Percentiles rank a stretch among this genome's conserved stretches.
Evolutionary conservation across 768 basidiomycete genomes (phyloP).

Genomic region (Omphalotus guepiniiformis): DNA sequence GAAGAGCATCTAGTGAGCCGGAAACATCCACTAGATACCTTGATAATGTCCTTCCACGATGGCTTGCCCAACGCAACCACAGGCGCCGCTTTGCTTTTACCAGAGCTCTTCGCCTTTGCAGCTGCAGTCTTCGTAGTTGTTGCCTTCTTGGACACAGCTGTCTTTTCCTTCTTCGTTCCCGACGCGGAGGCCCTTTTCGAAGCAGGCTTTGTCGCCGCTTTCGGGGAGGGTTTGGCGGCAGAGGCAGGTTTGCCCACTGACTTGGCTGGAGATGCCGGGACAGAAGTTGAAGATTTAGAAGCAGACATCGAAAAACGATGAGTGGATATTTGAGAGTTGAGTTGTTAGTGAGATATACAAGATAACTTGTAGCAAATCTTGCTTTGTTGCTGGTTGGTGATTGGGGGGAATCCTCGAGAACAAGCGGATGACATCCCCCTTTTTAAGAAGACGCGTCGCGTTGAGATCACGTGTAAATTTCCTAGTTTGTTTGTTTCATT

Average conservation of each 20-base stretch:
- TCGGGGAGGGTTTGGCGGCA: constrained; percentile 2
- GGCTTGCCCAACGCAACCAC: constrained; percentile 32
- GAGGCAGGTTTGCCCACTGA: constrained; percentile 5
- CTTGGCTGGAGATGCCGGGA: background rate
- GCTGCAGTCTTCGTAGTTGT: constrained; percentile 26
- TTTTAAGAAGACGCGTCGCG: background rate
- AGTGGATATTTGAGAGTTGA: background rate
- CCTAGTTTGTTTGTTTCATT: background rate
- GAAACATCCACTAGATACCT: constrained; percentile 22
- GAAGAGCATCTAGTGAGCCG: background rate
- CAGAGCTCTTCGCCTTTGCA: constrained; percentile 17
- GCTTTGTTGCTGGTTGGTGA: too few species aligned
- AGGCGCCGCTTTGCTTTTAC: constrained; percentile 17
- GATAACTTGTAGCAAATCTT: too few species aligned
- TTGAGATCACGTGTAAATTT: background rate
- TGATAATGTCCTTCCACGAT: constrained; percentile 55
- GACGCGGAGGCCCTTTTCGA: constrained; percentile 17
- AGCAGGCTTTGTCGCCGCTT: constrained; percentile 5
- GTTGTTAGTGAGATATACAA: background rate
- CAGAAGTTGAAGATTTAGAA: constrained; percentile 4
- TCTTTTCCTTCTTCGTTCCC: constrained; percentile 19
- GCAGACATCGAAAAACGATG: constrained; percentile 5
- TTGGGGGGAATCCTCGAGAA: too few species aligned
- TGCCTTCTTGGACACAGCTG: constrained; percentile 20
- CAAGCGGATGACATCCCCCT: too few species aligned